Percentiles rank a stretch among this genome's conserved stretches.
Conservation (phyloP, 83 land plant genomes). For the Diphasiastrum complanatum region DNA sequence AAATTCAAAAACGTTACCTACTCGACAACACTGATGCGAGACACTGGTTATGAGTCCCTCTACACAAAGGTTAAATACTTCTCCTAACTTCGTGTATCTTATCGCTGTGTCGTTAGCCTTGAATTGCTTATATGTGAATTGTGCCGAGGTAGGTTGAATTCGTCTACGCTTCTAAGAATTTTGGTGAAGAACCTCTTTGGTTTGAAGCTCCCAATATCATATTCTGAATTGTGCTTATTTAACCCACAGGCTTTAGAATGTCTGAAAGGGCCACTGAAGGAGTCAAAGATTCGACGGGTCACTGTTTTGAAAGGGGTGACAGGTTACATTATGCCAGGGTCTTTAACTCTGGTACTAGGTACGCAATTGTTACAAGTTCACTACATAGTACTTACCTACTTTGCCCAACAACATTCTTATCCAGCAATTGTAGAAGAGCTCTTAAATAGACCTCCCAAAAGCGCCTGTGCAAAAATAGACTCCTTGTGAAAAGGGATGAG, state of each 20-base stretch:
- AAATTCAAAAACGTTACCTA: slow-evolving; percentile 23
- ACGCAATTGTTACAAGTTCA: background rate
- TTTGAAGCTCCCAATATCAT: background rate
- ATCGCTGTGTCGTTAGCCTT: too few relatives aligned
- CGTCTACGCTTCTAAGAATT: too few relatives aligned
- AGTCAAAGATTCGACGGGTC: slow-evolving; percentile 2
- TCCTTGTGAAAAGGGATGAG: too few relatives aligned
- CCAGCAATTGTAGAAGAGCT: too few relatives aligned
- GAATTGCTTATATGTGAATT: too few relatives aligned
- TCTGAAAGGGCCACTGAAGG: background rate
- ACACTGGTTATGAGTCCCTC: slow-evolving; percentile 23
- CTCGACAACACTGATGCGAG: slow-evolving; percentile 10
- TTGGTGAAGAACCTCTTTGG: too few relatives aligned
- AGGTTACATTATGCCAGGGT: slow-evolving; percentile 34
- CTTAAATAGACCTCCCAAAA: too few relatives aligned
- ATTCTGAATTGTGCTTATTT: background rate
- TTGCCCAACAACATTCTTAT: too few relatives aligned
- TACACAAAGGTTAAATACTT: slow-evolving; percentile 22
- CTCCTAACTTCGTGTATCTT: slow-evolving; percentile 4
- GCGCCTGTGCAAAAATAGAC: too few relatives aligned
- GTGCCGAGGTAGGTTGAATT: too few relatives aligned
- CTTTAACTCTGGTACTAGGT: slow-evolving; percentile 31
- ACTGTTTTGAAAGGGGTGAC: slow-evolving; percentile 24
- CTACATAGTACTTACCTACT: background rate
- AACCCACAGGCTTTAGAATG: background rate